Conservation (phyloP, 2,329 filamentous ascomycete species). For the Cladobotryum protrusum region DNA sequence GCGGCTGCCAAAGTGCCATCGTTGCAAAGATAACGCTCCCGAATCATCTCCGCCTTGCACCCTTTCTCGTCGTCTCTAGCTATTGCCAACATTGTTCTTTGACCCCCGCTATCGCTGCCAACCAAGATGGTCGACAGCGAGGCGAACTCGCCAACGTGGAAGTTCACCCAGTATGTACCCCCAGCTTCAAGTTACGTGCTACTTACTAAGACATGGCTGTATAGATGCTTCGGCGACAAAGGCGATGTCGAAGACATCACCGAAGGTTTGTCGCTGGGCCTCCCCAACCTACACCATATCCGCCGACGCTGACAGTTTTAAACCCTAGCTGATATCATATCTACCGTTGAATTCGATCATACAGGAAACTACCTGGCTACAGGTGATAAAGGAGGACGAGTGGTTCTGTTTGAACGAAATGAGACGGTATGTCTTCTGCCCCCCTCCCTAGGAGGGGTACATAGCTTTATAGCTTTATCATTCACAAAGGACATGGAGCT, state of each 20-base stretch:
- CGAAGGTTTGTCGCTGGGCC: slow-evolving; percentile 58
- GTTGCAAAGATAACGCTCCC: slow-evolving; percentile 2
- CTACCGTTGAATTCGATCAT: slow-evolving; percentile 84
- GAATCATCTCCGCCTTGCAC: slow-evolving; percentile 8
- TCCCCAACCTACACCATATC: slow-evolving; percentile 11
- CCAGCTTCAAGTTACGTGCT: slow-evolving; percentile 12
- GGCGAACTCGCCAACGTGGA: slow-evolving; percentile 93
- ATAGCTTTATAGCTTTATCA: not conserved
- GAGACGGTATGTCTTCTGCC: slow-evolving; percentile 65
- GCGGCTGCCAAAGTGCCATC: too few relatives aligned
- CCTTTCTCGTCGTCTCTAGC: slow-evolving; percentile 17
- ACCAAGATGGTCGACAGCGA: slow-evolving; percentile 93
- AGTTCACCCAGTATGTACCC: slow-evolving; percentile 90
- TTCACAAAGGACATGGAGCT: slow-evolving; percentile 1
- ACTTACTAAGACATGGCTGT: slow-evolving; percentile 19
- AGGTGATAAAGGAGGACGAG: slow-evolving; percentile 81
- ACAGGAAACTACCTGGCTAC: slow-evolving; percentile 85
- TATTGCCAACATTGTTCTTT: slow-evolving; percentile 15
- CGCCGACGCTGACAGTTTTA: slow-evolving; percentile 7
- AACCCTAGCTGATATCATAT: slow-evolving; percentile 74
- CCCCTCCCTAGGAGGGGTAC: slow-evolving; percentile 24
- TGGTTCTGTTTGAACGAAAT: slow-evolving; percentile 86
- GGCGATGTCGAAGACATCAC: slow-evolving; percentile 98
- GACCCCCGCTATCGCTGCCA: slow-evolving; percentile 26
- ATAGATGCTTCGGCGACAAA: slow-evolving; percentile 98